Percentiles rank a stretch among this genome's conserved stretches.
These are phyloP conservation scores for Cercis canadensis DNA, from an alignment of 306 rosid species.

Conservation along the genomic window DNA sequence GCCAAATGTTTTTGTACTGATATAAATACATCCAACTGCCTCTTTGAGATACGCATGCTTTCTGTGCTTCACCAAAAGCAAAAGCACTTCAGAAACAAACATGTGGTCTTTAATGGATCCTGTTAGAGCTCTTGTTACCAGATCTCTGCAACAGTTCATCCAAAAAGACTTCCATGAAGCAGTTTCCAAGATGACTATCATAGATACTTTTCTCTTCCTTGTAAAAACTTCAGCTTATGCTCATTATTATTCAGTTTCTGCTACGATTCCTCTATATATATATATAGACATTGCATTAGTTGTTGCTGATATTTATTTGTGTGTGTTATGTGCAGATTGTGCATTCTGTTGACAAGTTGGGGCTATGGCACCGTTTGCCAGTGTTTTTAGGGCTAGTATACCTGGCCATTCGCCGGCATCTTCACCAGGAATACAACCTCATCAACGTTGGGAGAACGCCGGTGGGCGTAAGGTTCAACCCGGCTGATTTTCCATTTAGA, in stretches of 20 bases:
- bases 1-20: too few species aligned
- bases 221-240: constrained; percentile 24
- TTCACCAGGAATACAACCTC: constrained; percentile 62
- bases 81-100: not conserved
- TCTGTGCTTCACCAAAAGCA: too few species aligned
- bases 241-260: not conserved
- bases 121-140: constrained; percentile 20
- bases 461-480: constrained; percentile 52
- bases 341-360: constrained; percentile 60
- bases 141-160: constrained; percentile 22
- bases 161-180: constrained; percentile 55
- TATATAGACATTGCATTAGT: too few species aligned
- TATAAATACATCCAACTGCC: too few species aligned
- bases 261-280: too few species aligned
- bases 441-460: constrained; percentile 61
- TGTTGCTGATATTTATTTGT: not conserved
- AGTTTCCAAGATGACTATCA: constrained; percentile 51
- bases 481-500: constrained; percentile 54
- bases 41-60: too few species aligned
- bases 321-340: constrained; percentile 43
- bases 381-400: constrained; percentile 53
- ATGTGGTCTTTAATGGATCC: constrained; percentile 32
- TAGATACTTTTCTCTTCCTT: constrained; percentile 47
- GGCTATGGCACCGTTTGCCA: constrained; percentile 62
- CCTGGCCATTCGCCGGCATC: constrained; percentile 47